Conservation (phyloP, 31 red algal species). For the Endocladia muricata region DNA sequence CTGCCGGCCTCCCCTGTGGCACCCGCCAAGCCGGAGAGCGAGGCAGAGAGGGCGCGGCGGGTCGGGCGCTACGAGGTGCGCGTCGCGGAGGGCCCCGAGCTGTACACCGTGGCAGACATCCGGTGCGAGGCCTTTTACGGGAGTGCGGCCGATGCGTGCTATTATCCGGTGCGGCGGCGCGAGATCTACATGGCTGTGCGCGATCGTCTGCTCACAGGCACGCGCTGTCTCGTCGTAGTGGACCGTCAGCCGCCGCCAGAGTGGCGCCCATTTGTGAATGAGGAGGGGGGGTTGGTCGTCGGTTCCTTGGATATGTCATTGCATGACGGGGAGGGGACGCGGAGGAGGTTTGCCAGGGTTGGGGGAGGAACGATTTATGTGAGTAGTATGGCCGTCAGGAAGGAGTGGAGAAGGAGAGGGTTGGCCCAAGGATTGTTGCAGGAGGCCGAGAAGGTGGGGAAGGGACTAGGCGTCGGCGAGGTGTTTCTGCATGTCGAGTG, state of each 20-base stretch:
- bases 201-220: constrained; percentile 28
- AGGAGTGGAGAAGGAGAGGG: constrained; percentile 41
- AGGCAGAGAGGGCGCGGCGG: no score
- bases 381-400: constrained; percentile 57
- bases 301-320: constrained; percentile 38
- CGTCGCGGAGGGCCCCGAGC: constrained; percentile 7
- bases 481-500: constrained; percentile 61
- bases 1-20: no score
- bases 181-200: constrained; percentile 63
- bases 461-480: constrained; percentile 6
- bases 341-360: not conserved
- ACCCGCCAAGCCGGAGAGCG: no score
- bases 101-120: constrained; percentile 66
- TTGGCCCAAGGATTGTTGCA: constrained; percentile 39
- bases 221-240: constrained; percentile 38
- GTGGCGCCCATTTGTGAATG: constrained; percentile 13
- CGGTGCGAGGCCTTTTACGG: constrained; percentile 62
- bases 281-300: constrained; percentile 36
- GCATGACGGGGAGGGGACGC: constrained; percentile 14
- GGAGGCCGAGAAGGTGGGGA: not conserved
- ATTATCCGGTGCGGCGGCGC: constrained; percentile 43
- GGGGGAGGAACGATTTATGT: constrained; percentile 24
- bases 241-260: constrained; percentile 24
- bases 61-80: constrained; percentile 23
- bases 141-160: constrained; percentile 17